Conservation (phyloP, 2,329 filamentous ascomycete genomes). For the Metarhizium anisopliae region DNA sequence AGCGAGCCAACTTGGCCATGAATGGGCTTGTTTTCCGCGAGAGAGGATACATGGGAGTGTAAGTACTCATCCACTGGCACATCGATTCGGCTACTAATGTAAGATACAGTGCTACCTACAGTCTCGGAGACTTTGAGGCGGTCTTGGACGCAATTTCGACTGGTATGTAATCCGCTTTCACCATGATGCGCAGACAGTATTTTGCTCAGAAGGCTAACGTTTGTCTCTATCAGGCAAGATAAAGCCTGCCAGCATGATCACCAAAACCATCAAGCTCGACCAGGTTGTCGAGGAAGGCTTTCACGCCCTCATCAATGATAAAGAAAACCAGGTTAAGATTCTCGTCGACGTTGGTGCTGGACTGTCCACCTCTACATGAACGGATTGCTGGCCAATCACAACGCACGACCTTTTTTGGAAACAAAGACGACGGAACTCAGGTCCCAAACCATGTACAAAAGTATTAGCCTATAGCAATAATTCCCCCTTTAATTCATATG, state of each 20-base stretch:
- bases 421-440: background rate
- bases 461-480: background rate
- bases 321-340: slow-evolving; percentile 55
- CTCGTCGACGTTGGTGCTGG: slow-evolving; percentile 35
- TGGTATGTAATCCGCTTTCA: slow-evolving; percentile 5
- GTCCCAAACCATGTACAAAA: background rate
- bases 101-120: slow-evolving; percentile 29
- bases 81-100: slow-evolving; percentile 36
- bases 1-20: slow-evolving; percentile 19
- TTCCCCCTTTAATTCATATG: background rate
- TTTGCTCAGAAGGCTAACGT: background rate
- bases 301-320: slow-evolving; percentile 46
- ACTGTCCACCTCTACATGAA: background rate
- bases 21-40: slow-evolving; percentile 15
- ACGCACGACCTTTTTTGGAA: background rate
- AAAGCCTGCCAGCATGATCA: slow-evolving; percentile 50
- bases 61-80: slow-evolving; percentile 1
- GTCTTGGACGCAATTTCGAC: slow-evolving; percentile 42
- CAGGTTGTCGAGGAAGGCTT: slow-evolving; percentile 49
- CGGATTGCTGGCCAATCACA: background rate
- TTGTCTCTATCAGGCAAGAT: slow-evolving; percentile 29
- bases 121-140: slow-evolving; percentile 39
- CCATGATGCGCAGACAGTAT: background rate
- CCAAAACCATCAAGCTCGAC: slow-evolving; percentile 44
- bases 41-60: slow-evolving; percentile 15